Base-by-base conservation (phyloP, 1,284 basidiomycete species). In the Ustilago lituana region DNA sequence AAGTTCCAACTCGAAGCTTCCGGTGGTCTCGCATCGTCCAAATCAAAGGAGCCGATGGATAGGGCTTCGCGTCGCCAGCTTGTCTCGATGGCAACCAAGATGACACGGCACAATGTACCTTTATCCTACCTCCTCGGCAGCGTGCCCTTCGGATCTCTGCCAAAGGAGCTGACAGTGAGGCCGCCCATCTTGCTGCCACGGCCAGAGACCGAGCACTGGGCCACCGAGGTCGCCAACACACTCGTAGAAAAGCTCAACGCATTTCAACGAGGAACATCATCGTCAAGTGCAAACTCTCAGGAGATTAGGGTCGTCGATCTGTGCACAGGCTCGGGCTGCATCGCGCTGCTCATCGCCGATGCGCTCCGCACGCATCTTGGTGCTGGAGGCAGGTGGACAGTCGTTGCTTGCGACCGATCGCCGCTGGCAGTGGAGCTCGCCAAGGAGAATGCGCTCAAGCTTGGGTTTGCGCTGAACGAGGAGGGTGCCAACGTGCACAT, bases 171-270 rank as follows among this genome's bases (percentile, higher is more conserved):
- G 11, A 50, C 17, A 9, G 61, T 70, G 4, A 52, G 67, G 19
- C 43, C 60, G 14, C 67, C 67, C 1, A 35, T 49, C 0, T 32
- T 70, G 11, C 33, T 70, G 4, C 67, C 67, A 4, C 33, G 67
- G 10, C 67, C 67, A 3, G 67, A 70, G 32, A 65, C 67, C 2
- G 67, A 70, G 27, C 22, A 64, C 22, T 70, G 67, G 67, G 61
- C 67, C 5, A 47, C 41, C 1, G 14, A 58, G n/a, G 39, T 61
- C 5, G 57, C 45, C 9, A 14, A 44, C 4, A 3, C 24, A 3
- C 33, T 70, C 5, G 6, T 48, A 6, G 23, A 20, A 8, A 26
- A 17, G 10, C 5, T 61, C 9, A 9, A 24, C n/a, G n/a, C n/a
- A n/a, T n/a, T n/a, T n/a, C n/a, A n/a, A n/a, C n/a, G n/a, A n/a